A percentile compares a stretch with the other conserved stretches of the same genome.
Conservation (phyloP, 1,139 yeast species). For the Zygoascus hellenicus region DNA sequence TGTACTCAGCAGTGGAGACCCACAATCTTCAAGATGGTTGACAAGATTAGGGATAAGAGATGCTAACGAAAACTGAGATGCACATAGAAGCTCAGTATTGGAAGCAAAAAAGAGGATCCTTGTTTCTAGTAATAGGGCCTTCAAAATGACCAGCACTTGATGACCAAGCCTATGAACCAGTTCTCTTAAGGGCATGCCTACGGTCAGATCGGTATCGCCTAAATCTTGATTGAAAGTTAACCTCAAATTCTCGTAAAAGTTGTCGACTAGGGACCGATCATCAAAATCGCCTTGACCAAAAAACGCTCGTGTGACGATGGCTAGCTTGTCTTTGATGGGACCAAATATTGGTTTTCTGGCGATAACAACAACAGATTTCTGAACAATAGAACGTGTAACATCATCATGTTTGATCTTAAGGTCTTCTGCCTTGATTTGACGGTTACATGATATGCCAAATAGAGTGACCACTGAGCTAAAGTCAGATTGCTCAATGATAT, state of each 20-base stretch:
- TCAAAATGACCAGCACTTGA: conserved; percentile 62
- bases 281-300: conserved; percentile 74
- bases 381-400: conserved; percentile 83
- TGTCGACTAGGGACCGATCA: conserved; percentile 61
- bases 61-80: conserved; percentile 57
- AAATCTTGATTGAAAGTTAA: conserved; percentile 37
- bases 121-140: conserved; percentile 71
- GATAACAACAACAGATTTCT: conserved; percentile 85
- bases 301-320: conserved; percentile 82
- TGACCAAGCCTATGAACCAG: conserved; percentile 55
- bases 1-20: conserved; percentile 66
- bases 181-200: conserved; percentile 69
- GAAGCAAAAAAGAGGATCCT: conserved; percentile 65
- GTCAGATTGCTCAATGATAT: conserved; percentile 28
- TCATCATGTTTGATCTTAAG: conserved; percentile 55
- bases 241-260: conserved; percentile 68
- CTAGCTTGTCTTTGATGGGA: conserved; percentile 81
- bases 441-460: conserved; percentile 90
- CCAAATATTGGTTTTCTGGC: conserved; percentile 79
- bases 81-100: conserved; percentile 73
- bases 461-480: conserved; percentile 58
- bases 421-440: conserved; percentile 68
- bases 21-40: conserved; percentile 67
- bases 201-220: conserved; percentile 55
- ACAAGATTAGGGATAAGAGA: conserved; percentile 76